phyloP scores from a whole-genome alignment of 1,284 basidiomycete species.

The Ustilago bromivora region DNA sequence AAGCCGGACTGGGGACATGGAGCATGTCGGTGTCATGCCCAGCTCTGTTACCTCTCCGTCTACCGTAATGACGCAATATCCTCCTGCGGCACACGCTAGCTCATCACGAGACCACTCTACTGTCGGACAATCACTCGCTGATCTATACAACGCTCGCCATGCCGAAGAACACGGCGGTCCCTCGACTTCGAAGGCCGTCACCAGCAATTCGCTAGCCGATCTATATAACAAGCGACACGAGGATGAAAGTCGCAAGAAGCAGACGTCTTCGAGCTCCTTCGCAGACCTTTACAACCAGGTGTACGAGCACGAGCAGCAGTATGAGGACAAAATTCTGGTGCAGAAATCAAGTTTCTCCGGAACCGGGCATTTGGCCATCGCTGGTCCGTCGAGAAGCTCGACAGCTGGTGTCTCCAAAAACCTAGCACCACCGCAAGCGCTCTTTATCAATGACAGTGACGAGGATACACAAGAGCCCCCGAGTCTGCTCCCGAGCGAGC shows the following conservation, averaged over 20 bases:
- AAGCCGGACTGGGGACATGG: background rate
- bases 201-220: constrained; percentile 12
- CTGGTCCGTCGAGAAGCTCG: background rate
- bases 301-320: constrained; percentile 20
- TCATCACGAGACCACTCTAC: background rate
- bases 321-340: background rate
- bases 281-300: constrained; percentile 27
- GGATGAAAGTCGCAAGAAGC: constrained; percentile 3
- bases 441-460: constrained; percentile 9
- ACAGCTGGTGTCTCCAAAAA: background rate
- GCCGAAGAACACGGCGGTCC: constrained; percentile 14
- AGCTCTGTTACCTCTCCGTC: constrained; percentile 4
- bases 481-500: background rate
- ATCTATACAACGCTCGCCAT: constrained; percentile 35
- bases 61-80: constrained; percentile 19
- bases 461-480: constrained; percentile 6
- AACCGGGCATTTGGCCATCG: background rate
- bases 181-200: background rate
- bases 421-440: constrained; percentile 1
- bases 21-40: constrained; percentile 13
- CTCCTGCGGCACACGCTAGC: constrained; percentile 16
- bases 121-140: constrained; percentile 19
- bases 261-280: constrained; percentile 17
- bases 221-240: constrained; percentile 23
- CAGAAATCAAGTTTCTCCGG: background rate